Evolutionary conservation across 305 asterid genomes (phyloP), one percentile per base, ranked within the genome.

Genomic region (Plantago coronopus): DNA sequence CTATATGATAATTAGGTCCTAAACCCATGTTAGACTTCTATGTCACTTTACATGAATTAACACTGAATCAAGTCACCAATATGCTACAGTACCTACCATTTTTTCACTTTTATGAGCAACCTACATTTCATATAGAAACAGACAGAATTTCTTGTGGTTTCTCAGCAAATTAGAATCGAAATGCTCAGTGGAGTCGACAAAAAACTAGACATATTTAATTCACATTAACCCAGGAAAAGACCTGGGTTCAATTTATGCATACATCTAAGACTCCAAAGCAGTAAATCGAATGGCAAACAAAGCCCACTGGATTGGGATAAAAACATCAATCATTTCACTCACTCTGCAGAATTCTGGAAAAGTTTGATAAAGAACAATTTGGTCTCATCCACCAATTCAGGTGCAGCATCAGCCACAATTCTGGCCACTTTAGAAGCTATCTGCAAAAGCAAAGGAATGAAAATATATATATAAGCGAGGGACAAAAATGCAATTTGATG

Each of bases 281-380:
- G 48, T 25, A 57, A 9, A 17, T 49, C 34, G 19, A 27, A 27
- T 21, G 57, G 61, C 18, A 50, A 56, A 47, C 31, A 54, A 47
- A 42, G 59, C 17, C 16, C 37, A 50, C 14, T 50, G 34, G 18
- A 22, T 22, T 13, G 5, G 16, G 13, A 53, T n/a, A 53, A 53
- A 12, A 1, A 49, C 14, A 14, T 13, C 0, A 53, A 14, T 31
- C 38, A 31, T 1, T 31, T 31, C 66, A 74, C 82, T 67, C 82
- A 93, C 97, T 82, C 95, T 45, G 97, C 90, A 57, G 99, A 76
- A 66, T 70, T 45, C 83, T 87, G 97, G 83, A 93, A 87, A 70
- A 89, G 94, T 72, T 85, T 82, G 70, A 83, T 81, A 81, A 85
- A 83, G 72, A 83, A 87, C 64, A 81, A 72, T 65, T 89, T 85